Percentiles rank a stretch among this genome's conserved stretches.
Conservation (phyloP, 116 monocot species). For the Dioscorea cayenensis region DNA sequence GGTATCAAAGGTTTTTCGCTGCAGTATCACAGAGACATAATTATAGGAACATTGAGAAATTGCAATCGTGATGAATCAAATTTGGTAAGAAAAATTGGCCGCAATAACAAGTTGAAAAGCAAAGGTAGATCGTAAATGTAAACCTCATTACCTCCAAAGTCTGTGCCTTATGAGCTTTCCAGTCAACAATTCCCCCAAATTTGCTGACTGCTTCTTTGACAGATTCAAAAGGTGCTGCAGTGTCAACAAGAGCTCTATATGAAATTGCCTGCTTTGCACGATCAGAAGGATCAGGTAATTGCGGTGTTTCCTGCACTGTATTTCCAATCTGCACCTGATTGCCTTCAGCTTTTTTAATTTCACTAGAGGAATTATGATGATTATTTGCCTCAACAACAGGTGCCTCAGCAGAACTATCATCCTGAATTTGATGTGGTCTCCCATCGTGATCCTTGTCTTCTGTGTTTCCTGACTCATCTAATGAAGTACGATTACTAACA, state of each 20-base stretch:
- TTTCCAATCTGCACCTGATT: constrained; percentile 2
- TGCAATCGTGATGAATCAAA: not conserved
- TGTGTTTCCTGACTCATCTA: not conserved
- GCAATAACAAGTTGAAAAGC: not conserved
- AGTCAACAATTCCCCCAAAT: constrained; percentile 81
- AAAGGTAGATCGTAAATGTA: not conserved
- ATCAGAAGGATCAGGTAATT: constrained; percentile 8
- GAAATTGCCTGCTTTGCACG: constrained; percentile 4
- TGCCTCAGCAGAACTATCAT: not conserved
- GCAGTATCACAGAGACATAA: too few relatives aligned
- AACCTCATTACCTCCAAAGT: constrained; percentile 44
- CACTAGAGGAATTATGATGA: not conserved
- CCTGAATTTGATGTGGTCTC: not conserved
- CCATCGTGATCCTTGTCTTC: not conserved
- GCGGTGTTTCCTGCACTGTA: not conserved
- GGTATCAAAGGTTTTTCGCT: too few relatives aligned
- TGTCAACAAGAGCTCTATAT: constrained; percentile 65
- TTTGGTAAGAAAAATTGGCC: not conserved
- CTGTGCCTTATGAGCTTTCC: constrained; percentile 74
- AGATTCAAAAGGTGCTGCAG: constrained; percentile 76
- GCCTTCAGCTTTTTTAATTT: constrained; percentile 8
- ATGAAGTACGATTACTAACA: not conserved
- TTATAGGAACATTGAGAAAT: too few relatives aligned
- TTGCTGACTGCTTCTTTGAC: constrained; percentile 67
- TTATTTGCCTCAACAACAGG: not conserved